These are phyloP conservation scores for Lasiodiplodia sp. DNA, from an alignment of 2,329 filamentous ascomycete species.

Conservation along the genomic window DNA sequence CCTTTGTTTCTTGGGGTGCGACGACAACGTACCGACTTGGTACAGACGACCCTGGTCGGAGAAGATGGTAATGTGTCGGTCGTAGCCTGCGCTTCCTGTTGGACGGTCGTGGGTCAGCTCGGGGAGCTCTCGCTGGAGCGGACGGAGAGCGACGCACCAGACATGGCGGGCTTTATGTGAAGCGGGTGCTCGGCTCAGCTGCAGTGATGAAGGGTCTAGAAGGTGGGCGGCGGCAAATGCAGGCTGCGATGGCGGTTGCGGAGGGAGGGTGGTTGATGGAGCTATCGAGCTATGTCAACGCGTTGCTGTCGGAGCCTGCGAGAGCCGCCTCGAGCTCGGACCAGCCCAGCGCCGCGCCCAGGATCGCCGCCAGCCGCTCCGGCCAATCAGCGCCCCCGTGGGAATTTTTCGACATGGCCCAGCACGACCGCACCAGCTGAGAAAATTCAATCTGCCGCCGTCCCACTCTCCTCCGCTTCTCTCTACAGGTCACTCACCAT, in stretches of 20 bases:
- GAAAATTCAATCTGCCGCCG: neutral
- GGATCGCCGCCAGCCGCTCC: slow-evolving; percentile 13
- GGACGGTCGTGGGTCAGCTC: slow-evolving; percentile 39
- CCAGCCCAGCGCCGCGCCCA: slow-evolving; percentile 7
- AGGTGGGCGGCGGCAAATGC: neutral
- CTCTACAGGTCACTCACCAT: neutral
- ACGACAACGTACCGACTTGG: slow-evolving; percentile 70
- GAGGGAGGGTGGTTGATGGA: slow-evolving; percentile 22
- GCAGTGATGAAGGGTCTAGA: slow-evolving; percentile 1
- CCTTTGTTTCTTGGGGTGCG: neutral
- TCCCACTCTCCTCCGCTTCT: neutral
- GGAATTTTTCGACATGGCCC: slow-evolving; percentile 25
- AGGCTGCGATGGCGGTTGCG: slow-evolving; percentile 18
- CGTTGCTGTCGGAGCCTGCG: slow-evolving; percentile 31
- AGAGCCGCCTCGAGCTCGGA: slow-evolving; percentile 12
- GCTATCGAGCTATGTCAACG: slow-evolving; percentile 30
- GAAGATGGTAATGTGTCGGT: slow-evolving; percentile 99
- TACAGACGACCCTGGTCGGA: slow-evolving; percentile 98
- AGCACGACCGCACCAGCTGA: neutral
- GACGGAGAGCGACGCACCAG: slow-evolving; percentile 44
- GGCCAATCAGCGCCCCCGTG: slow-evolving; percentile 25
- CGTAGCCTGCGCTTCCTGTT: slow-evolving; percentile 85
- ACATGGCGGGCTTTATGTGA: slow-evolving; percentile 44
- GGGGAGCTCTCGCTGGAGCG: slow-evolving; percentile 29
- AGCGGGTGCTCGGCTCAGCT: slow-evolving; percentile 5